phyloP scores from a whole-genome alignment of 208 protist species.

The Leishmania arabica region DNA sequence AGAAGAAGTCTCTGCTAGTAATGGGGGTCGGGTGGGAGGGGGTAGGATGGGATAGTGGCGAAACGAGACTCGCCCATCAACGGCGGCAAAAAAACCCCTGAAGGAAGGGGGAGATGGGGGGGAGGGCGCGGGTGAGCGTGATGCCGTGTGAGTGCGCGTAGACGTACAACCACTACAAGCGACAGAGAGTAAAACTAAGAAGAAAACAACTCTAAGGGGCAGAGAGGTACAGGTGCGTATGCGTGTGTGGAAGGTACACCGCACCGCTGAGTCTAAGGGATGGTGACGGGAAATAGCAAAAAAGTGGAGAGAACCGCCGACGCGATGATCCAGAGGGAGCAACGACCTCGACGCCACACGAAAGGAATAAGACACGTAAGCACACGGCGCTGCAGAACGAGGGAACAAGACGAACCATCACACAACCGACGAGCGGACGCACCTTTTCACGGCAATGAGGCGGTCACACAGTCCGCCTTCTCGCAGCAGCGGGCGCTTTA shows the following conservation, averaged over 20 bases:
- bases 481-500: not conserved
- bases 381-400: not conserved
- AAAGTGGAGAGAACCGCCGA: not conserved
- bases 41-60: not conserved
- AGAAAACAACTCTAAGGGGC: not conserved
- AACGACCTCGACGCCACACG: too few relatives aligned
- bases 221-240: not conserved
- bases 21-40: not conserved
- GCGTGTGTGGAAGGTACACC: not conserved
- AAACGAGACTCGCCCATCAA: not conserved
- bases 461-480: not conserved
- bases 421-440: not conserved
- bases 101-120: conserved; percentile 15
- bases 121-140: too few relatives aligned
- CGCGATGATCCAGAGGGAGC: not conserved
- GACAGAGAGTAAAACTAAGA: not conserved
- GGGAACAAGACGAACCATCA: not conserved
- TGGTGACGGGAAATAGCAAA: too few relatives aligned
- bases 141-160: not conserved
- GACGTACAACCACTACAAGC: not conserved
- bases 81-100: conserved; percentile 11
- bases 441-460: not conserved
- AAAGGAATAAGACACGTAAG: too few relatives aligned
- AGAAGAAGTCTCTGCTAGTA: not conserved
- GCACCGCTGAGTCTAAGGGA: not conserved